These are phyloP conservation scores for Stagonosporopsis cucurbitacearum DNA, from an alignment of 2,329 filamentous ascomycete species.

Conservation along the genomic window DNA sequence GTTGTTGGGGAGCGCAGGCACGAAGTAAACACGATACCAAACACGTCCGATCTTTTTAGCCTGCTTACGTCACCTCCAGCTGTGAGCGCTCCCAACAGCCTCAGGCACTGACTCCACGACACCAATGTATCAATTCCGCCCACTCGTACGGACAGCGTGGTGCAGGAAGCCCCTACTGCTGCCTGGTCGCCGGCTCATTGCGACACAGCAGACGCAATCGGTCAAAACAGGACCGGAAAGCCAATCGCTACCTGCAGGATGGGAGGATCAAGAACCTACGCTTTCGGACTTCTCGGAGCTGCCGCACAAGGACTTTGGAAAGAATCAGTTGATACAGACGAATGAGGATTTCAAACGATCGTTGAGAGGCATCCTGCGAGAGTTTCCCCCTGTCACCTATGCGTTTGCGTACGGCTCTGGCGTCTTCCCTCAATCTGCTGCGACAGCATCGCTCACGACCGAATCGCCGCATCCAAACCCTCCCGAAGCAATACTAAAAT, in stretches of 20 bases:
- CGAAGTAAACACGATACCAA: constrained; percentile 23
- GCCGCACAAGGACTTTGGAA: constrained; percentile 81
- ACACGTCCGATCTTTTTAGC: constrained; percentile 11
- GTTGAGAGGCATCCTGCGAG: constrained; percentile 83
- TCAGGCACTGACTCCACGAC: constrained; percentile 29
- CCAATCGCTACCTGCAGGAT: constrained; percentile 60
- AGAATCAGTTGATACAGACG: constrained; percentile 93
- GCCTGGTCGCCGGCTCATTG: constrained; percentile 32
- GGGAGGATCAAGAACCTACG: constrained; percentile 76
- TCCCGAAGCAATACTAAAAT: constrained; percentile 78
- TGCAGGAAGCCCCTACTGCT: constrained; percentile 32
- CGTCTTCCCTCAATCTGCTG: constrained; percentile 81
- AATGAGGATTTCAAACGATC: constrained; percentile 95
- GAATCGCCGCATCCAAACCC: constrained; percentile 80
- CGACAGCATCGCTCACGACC: constrained; percentile 56
- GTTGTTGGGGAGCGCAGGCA: constrained; percentile 24
- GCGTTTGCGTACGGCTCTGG: constrained; percentile 97
- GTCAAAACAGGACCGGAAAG: constrained; percentile 25
- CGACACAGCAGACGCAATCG: constrained; percentile 33
- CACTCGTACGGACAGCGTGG: constrained; percentile 38
- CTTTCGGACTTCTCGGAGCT: constrained; percentile 78
- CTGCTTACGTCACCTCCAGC: constrained; percentile 33
- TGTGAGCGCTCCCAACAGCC: constrained; percentile 26
- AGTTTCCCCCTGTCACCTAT: constrained; percentile 95
- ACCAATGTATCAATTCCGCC: constrained; percentile 43